These are phyloP conservation scores for Ligustrum vulgare DNA, from an alignment of 257 asterid species.

Conservation along the genomic window DNA sequence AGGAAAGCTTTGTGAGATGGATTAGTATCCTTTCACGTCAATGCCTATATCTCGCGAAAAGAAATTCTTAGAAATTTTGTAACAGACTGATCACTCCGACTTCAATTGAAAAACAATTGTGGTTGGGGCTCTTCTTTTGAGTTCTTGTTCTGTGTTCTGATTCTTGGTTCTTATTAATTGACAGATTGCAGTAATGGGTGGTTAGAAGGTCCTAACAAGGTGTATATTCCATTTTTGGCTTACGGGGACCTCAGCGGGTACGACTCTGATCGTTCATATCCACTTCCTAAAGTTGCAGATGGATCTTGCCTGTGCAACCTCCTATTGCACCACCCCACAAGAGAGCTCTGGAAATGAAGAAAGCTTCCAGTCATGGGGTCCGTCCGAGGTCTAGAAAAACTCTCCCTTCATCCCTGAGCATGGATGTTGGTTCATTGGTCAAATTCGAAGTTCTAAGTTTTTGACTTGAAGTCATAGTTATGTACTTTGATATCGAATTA, in stretches of 20 bases:
- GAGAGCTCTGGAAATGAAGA: slow-evolving; percentile 95
- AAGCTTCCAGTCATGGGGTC: slow-evolving; percentile 70
- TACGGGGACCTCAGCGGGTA: slow-evolving; percentile 93
- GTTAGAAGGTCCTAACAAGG: slow-evolving; percentile 96
- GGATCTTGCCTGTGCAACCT: slow-evolving; percentile 91
- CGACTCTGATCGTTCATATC: slow-evolving; percentile 86
- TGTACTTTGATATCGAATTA: neutral
- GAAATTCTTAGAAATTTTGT: neutral
- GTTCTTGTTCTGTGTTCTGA: neutral
- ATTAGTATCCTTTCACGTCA: neutral
- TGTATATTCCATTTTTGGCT: slow-evolving; percentile 92
- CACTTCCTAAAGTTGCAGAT: slow-evolving; percentile 70
- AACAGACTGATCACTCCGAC: neutral
- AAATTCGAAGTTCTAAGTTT: slow-evolving; percentile 2
- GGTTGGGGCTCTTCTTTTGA: neutral
- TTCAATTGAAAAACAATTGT: neutral
- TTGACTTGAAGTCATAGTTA: neutral
- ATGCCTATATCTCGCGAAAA: neutral
- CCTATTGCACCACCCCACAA: slow-evolving; percentile 98
- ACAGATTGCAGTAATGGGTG: slow-evolving; percentile 99
- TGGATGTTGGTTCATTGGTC: slow-evolving; percentile 20
- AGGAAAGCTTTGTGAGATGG: neutral
- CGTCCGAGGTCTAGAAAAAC: slow-evolving; percentile 58
- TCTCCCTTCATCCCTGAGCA: slow-evolving; percentile 49
- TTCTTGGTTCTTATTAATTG: neutral